A percentile compares a stretch with the other conserved stretches of the same genome.
Evolutionary conservation across 2,329 filamentous ascomycete species (phyloP).

Genomic region (Epichloe gansuensis): DNA sequence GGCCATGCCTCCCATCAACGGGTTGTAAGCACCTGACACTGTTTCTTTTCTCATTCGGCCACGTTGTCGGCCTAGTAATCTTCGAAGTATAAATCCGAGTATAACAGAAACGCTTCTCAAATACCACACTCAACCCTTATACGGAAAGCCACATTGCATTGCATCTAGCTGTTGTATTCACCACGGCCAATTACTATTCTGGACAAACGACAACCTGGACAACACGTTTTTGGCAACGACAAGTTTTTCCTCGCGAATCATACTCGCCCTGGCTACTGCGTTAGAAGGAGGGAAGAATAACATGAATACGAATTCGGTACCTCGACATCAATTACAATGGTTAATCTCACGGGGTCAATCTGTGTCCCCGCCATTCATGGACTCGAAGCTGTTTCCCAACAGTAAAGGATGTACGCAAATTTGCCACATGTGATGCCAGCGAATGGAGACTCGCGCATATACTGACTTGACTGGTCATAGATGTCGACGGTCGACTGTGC

Average conservation of each 20-base stretch:
- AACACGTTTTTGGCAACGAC: neutral
- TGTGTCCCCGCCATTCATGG: conserved; percentile 59
- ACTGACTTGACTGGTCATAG: conserved; percentile 24
- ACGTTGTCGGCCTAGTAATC: neutral
- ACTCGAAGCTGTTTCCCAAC: conserved; percentile 45
- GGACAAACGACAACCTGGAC: neutral
- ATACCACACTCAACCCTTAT: neutral
- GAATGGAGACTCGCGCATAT: neutral
- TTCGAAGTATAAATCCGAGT: neutral
- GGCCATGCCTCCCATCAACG: conserved; percentile 1
- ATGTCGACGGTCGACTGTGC: conserved; percentile 43
- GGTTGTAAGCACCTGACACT: neutral
- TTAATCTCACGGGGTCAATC: conserved; percentile 27
- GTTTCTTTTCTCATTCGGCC: neutral
- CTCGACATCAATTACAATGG: conserved; percentile 13
- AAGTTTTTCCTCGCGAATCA: neutral
- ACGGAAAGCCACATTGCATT: neutral
- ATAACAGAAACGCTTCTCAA: neutral
- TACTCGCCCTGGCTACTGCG: neutral
- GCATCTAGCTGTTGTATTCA: neutral
- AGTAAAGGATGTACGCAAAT: conserved; percentile 49
- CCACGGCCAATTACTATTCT: neutral
- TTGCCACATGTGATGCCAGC: conserved; percentile 4
- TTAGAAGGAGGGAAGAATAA: neutral
- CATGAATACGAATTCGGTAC: neutral